These are phyloP conservation scores for Eustoma russellianum DNA, from an alignment of 257 asterid species.

Conservation along the genomic window DNA sequence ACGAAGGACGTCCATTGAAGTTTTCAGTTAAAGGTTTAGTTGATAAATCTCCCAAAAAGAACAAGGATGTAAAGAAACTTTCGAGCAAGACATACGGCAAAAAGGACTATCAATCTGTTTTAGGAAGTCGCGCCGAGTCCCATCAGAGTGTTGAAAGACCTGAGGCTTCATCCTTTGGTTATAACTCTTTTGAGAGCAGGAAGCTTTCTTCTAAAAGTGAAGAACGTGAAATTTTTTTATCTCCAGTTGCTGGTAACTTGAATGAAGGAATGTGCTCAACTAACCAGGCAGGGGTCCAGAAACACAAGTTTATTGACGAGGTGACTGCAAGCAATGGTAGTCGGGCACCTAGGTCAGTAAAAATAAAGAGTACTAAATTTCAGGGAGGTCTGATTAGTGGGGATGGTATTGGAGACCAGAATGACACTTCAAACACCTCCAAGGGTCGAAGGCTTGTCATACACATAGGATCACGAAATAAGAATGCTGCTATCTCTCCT, in stretches of 20 bases:
- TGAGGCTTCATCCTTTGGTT: slow-evolving; percentile 25
- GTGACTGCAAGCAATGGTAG: slow-evolving; percentile 32
- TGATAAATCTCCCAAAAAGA: slow-evolving; percentile 67
- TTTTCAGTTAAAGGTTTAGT: slow-evolving; percentile 74
- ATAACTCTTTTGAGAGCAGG: slow-evolving; percentile 26
- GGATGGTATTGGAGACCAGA: slow-evolving; percentile 42
- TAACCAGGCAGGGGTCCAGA: slow-evolving; percentile 36
- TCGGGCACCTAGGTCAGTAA: slow-evolving; percentile 52
- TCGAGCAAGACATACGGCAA: slow-evolving; percentile 57
- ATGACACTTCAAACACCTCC: slow-evolving; percentile 32
- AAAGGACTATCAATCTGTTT: slow-evolving; percentile 38
- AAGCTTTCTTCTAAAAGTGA: slow-evolving; percentile 23
- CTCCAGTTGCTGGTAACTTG: slow-evolving; percentile 52
- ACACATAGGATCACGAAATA: slow-evolving; percentile 74
- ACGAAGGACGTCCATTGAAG: slow-evolving; percentile 69
- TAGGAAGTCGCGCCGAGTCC: slow-evolving; percentile 24
- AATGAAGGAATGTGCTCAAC: slow-evolving; percentile 33
- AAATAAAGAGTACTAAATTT: slow-evolving; percentile 50
- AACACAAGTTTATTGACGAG: slow-evolving; percentile 46
- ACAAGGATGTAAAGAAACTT: slow-evolving; percentile 64
- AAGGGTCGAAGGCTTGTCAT: slow-evolving; percentile 82
- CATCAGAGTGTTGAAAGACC: slow-evolving; percentile 26
- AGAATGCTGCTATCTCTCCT: slow-evolving; percentile 43
- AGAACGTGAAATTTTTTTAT: slow-evolving; percentile 34
- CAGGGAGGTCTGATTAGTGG: slow-evolving; percentile 24